A percentile compares a stretch with the other conserved stretches of the same genome.
Evolutionary conservation across 805 yeast genomes (phyloP).

Genomic region (Lachancea sp.): DNA sequence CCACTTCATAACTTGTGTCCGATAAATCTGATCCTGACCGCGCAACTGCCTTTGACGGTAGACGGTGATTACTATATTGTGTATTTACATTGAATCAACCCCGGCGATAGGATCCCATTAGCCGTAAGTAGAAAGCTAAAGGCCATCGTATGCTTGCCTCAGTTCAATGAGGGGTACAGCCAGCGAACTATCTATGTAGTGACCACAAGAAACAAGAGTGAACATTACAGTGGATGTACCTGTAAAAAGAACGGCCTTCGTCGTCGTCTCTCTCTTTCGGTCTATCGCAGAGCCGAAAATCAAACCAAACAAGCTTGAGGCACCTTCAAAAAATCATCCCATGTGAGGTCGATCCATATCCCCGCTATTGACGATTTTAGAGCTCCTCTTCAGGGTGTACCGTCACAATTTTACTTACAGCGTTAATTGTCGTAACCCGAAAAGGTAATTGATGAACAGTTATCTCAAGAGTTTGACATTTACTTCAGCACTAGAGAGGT

Average conservation of each 20-base stretch:
- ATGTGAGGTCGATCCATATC: neutral
- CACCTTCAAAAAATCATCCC: neutral
- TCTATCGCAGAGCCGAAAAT: too few relatives aligned
- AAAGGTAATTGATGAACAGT: slow-evolving; percentile 2
- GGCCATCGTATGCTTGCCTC: neutral
- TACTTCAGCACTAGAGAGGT: neutral
- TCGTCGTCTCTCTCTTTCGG: too few relatives aligned
- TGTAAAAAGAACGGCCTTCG: too few relatives aligned
- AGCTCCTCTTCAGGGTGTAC: neutral
- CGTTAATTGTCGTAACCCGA: slow-evolving; percentile 3
- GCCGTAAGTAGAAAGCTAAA: neutral
- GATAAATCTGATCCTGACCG: too few relatives aligned
- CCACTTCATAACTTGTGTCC: too few relatives aligned
- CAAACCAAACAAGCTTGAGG: neutral
- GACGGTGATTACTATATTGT: too few relatives aligned
- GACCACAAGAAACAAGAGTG: too few relatives aligned
- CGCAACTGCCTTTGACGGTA: neutral
- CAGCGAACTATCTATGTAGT: too few relatives aligned
- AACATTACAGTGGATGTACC: too few relatives aligned
- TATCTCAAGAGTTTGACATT: neutral
- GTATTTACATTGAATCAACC: too few relatives aligned
- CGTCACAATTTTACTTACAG: neutral
- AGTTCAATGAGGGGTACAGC: too few relatives aligned
- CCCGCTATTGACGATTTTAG: neutral
- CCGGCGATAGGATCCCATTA: too few relatives aligned